Percentiles rank a stretch among this genome's conserved stretches.
These are phyloP conservation scores for Globisporangium spinosum DNA, from an alignment of 352 stramenopile genomes.

Conservation along the genomic window DNA sequence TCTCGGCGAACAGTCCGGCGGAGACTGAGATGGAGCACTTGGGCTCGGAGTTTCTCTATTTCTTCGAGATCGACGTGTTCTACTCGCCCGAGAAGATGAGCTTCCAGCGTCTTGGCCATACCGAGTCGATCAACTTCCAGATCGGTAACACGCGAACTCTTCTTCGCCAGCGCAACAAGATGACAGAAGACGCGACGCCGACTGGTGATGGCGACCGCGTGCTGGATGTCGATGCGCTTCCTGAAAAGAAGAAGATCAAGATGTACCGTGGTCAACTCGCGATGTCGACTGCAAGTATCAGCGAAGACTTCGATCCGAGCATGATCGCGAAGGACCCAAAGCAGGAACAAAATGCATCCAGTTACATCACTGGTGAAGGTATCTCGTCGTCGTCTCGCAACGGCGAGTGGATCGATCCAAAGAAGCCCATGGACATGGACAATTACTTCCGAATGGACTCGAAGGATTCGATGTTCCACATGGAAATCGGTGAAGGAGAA, in stretches of 20 bases:
- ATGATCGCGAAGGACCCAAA: constrained; percentile 8
- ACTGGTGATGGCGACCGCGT: constrained; percentile 44
- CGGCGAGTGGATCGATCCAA: constrained; percentile 24
- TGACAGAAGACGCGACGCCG: constrained; percentile 45
- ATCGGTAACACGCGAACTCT: constrained; percentile 84
- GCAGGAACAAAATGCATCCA: constrained; percentile 11
- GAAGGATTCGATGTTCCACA: constrained; percentile 51
- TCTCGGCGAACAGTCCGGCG: constrained; percentile 26
- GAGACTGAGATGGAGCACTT: constrained; percentile 38
- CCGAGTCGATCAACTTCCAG: constrained; percentile 79
- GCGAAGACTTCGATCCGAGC: constrained; percentile 26
- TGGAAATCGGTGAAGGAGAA: constrained; percentile 30
- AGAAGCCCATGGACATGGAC: constrained; percentile 36
- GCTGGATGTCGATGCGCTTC: constrained; percentile 43
- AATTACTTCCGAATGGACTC: constrained; percentile 44
- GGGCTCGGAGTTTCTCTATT: constrained; percentile 74
- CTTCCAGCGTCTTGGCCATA: constrained; percentile 63
- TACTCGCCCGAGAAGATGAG: constrained; percentile 51
- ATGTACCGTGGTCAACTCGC: constrained; percentile 36
- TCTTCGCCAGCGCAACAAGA: constrained; percentile 79
- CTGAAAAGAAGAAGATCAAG: constrained; percentile 83
- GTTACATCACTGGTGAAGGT: constrained; percentile 35
- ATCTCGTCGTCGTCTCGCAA: constrained; percentile 33
- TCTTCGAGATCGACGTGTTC: constrained; percentile 86
- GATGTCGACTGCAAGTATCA: constrained; percentile 35